Evolutionary conservation across 140 eudicot species (phyloP).

Genomic region (Oenanthe javanica): DNA sequence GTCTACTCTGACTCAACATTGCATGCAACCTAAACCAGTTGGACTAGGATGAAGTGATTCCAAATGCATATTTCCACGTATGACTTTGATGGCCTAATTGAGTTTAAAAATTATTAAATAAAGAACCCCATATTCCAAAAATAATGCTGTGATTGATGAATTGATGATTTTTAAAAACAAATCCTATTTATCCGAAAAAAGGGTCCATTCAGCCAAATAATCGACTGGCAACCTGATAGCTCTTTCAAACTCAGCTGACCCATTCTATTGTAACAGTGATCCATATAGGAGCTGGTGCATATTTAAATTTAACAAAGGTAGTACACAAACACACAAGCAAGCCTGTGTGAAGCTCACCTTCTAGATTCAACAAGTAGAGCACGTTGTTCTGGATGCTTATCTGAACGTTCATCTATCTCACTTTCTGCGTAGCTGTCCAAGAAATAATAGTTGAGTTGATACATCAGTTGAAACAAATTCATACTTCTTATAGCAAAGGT

Average conservation of each 20-base stretch:
- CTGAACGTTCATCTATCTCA: slow-evolving; percentile 49
- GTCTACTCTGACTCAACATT: neutral
- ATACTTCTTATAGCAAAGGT: neutral
- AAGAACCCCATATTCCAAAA: neutral
- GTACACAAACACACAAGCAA: neutral
- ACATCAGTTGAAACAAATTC: neutral
- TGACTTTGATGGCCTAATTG: neutral
- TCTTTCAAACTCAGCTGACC: neutral
- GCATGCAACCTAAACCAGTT: neutral
- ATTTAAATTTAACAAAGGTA: neutral
- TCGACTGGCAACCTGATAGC: neutral
- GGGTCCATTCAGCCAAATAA: neutral
- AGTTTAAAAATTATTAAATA: neutral
- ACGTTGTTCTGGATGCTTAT: slow-evolving; percentile 58
- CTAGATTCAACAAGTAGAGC: slow-evolving; percentile 78
- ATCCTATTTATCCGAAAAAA: neutral
- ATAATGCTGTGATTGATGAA: neutral
- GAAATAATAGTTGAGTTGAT: neutral
- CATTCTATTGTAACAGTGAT: neutral
- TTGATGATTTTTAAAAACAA: neutral
- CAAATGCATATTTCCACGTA: neutral
- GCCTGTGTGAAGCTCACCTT: slow-evolving; percentile 38
- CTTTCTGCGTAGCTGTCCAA: slow-evolving; percentile 54
- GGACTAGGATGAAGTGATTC: neutral
- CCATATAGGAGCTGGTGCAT: neutral